Evolutionary conservation across 305 asterid genomes (phyloP).

Genomic region (Solanum hybrid): DNA sequence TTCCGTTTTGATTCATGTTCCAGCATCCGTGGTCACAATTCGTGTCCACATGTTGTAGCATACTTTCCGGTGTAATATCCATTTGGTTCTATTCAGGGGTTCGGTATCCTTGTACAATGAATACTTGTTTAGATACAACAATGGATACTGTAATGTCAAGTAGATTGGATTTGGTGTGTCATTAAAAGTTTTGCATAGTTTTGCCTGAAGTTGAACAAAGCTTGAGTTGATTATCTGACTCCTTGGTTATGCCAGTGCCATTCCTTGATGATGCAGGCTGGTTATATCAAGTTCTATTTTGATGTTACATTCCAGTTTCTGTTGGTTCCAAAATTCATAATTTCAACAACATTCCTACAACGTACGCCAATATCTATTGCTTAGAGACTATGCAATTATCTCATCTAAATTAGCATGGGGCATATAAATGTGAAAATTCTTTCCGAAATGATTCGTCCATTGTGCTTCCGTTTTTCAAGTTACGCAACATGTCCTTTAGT

Average conservation of each 20-base stretch:
- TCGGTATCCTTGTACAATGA: background rate
- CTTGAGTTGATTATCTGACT: background rate
- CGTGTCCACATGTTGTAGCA: background rate
- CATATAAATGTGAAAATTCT: background rate
- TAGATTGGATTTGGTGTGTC: slow-evolving; percentile 7
- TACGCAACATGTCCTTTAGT: background rate
- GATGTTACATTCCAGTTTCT: background rate
- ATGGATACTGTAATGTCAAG: background rate
- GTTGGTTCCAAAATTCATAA: background rate
- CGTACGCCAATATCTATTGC: background rate
- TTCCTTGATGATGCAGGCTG: background rate
- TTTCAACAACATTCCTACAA: background rate
- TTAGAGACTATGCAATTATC: background rate
- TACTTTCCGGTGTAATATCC: background rate
- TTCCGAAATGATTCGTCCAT: background rate
- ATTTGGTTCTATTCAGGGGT: background rate
- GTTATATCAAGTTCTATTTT: background rate
- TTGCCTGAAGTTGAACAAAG: background rate
- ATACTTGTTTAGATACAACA: background rate
- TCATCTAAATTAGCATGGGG: background rate
- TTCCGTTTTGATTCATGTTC: background rate
- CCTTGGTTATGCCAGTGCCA: background rate
- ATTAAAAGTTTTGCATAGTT: background rate
- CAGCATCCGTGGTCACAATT: background rate
- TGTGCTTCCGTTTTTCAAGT: background rate